Percentiles rank a stretch among this genome's conserved stretches.
These are phyloP conservation scores for Mortierella sp. DNA, from an alignment of 371 early-diverging fungal genomes.

Conservation along the genomic window DNA sequence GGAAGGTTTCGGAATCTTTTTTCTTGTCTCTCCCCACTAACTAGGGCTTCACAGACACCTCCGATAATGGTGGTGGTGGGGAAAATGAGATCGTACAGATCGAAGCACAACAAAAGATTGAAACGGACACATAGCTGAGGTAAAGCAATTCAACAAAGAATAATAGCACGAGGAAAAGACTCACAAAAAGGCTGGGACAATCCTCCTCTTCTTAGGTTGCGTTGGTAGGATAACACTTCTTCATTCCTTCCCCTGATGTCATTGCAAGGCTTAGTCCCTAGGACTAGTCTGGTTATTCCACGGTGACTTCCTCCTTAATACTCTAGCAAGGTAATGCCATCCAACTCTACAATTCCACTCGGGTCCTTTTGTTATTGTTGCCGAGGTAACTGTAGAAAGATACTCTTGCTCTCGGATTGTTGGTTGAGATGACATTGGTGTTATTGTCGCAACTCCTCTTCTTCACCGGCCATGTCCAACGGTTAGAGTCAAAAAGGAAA, in stretches of 20 bases:
- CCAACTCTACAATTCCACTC: no score
- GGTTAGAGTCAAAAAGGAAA: constrained; percentile 11
- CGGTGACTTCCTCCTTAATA: neutral
- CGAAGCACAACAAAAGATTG: neutral
- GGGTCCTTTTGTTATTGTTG: neutral
- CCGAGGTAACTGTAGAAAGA: neutral
- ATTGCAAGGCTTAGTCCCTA: neutral
- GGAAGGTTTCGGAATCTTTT: constrained; percentile 11
- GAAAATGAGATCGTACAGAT: neutral
- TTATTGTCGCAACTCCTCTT: neutral
- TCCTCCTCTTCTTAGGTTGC: neutral
- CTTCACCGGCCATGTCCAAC: neutral
- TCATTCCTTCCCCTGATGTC: neutral
- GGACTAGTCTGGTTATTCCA: neutral
- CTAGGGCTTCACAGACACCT: neutral
- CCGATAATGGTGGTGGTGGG: neutral
- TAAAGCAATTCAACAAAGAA: neutral
- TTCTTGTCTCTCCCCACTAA: neutral
- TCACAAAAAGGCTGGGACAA: neutral
- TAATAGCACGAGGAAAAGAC: neutral
- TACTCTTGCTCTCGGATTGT: neutral
- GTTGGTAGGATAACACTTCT: neutral
- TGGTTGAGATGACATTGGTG: neutral
- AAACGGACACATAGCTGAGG: neutral
- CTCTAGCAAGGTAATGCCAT: neutral